Evolutionary conservation across 768 basidiomycete species (phyloP).

Genomic region (Boletus subparvulus): DNA sequence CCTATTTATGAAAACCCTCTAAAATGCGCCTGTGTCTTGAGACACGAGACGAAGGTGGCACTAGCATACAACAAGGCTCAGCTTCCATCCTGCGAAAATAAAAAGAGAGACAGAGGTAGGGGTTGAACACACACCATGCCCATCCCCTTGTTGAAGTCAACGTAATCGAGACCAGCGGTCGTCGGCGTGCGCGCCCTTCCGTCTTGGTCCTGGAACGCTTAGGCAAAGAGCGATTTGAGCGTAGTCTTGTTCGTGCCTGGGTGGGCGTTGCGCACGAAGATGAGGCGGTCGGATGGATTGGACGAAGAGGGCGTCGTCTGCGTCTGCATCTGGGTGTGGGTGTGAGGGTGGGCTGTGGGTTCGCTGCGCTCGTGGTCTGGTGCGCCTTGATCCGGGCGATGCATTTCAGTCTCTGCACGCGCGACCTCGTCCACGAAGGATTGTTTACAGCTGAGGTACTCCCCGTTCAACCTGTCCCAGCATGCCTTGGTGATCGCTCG

Average conservation of each 20-base stretch:
- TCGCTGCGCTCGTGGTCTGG: not conserved
- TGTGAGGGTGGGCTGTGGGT: not conserved
- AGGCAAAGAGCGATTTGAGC: no score
- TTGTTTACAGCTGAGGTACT: slow-evolving; percentile 55
- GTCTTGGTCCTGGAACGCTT: slow-evolving; percentile 18
- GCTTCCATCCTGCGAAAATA: no score
- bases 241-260: no score
- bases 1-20: no score
- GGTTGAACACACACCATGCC: no score
- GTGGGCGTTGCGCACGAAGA: no score
- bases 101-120: no score
- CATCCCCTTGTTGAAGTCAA: slow-evolving; percentile 71
- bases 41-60: no score
- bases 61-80: no score
- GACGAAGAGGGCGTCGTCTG: slow-evolving; percentile 30
- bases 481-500: slow-evolving; percentile 52
- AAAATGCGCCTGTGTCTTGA: no score
- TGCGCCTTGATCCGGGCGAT: not conserved
- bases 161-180: slow-evolving; percentile 60
- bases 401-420: slow-evolving; percentile 3
- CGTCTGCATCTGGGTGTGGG: not conserved
- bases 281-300: slow-evolving; percentile 64
- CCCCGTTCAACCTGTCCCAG: slow-evolving; percentile 68
- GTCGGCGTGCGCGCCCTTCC: not conserved
- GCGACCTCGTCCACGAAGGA: slow-evolving; percentile 44